Evolutionary conservation across 208 protist species (phyloP).

Genomic region (Trypanosoma platydactyli): DNA sequence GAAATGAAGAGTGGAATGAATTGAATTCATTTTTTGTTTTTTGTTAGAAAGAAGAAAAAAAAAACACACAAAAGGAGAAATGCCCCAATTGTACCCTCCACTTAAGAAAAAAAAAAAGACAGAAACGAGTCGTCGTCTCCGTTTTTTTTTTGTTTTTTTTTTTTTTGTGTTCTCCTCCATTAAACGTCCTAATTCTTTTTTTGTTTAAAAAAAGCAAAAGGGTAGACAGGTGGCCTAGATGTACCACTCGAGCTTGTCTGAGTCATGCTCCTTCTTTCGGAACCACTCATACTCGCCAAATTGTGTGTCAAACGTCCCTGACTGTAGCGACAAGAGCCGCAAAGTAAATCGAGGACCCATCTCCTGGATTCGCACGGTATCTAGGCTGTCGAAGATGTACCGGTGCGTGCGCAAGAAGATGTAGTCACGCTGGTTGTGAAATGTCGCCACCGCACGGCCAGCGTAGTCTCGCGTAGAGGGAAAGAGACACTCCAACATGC

Average conservation of each 20-base stretch:
- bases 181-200: slow-evolving; percentile 21
- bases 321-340: slow-evolving; percentile 86
- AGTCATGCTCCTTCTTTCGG: slow-evolving; percentile 91
- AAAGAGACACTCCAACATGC: slow-evolving; percentile 90
- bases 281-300: slow-evolving; percentile 95
- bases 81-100: neutral
- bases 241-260: slow-evolving; percentile 90
- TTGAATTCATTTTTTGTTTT: neutral
- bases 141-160: neutral
- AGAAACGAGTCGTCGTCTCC: neutral
- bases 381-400: slow-evolving; percentile 91
- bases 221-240: slow-evolving; percentile 34
- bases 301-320: slow-evolving; percentile 90
- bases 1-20: neutral
- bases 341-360: slow-evolving; percentile 93
- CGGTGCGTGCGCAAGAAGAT: slow-evolving; percentile 93
- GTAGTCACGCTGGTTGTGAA: slow-evolving; percentile 94
- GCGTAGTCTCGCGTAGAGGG: slow-evolving; percentile 86
- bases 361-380: slow-evolving; percentile 90
- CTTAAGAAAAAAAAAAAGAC: neutral
- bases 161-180: slow-evolving; percentile 2
- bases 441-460: slow-evolving; percentile 89
- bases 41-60: slow-evolving; percentile 8
- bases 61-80: slow-evolving; percentile 2
- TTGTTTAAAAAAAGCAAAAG: slow-evolving; percentile 12